Conservation (phyloP, 805 yeast genomes). For the Naumovozyma dairenensis region DNA sequence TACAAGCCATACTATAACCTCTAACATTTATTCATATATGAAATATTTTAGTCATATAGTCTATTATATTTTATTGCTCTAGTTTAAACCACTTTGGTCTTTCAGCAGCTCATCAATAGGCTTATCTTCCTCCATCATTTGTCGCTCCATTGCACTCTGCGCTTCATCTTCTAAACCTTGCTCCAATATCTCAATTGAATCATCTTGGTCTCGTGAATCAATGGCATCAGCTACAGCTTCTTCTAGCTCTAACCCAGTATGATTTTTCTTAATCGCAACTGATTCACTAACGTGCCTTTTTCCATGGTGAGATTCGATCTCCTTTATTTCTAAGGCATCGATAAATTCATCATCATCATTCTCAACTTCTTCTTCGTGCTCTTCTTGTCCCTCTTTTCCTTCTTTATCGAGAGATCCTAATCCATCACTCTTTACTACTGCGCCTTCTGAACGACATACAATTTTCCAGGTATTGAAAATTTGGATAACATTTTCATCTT, state of each 20-base stretch:
- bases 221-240: conserved; percentile 4
- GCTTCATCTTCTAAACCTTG: conserved; percentile 9
- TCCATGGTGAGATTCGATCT: neutral
- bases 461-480: conserved; percentile 19
- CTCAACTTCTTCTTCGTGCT: neutral
- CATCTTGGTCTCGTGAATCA: conserved; percentile 9
- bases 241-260: neutral
- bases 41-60: too few relatives aligned
- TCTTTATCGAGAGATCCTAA: too few relatives aligned
- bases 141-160: conserved; percentile 8
- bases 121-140: conserved; percentile 5
- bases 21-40: too few relatives aligned
- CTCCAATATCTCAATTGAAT: conserved; percentile 6
- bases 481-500: conserved; percentile 13
- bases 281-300: neutral
- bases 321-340: neutral
- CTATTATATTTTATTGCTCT: neutral
- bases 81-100: neutral
- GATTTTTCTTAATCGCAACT: too few relatives aligned
- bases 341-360: neutral
- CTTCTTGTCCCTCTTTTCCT: neutral
- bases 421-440: too few relatives aligned
- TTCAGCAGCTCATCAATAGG: neutral
- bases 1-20: too few relatives aligned
- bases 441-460: too few relatives aligned